phyloP scores from a whole-genome alignment of 306 rosid species.

The Vigna angularis region DNA sequence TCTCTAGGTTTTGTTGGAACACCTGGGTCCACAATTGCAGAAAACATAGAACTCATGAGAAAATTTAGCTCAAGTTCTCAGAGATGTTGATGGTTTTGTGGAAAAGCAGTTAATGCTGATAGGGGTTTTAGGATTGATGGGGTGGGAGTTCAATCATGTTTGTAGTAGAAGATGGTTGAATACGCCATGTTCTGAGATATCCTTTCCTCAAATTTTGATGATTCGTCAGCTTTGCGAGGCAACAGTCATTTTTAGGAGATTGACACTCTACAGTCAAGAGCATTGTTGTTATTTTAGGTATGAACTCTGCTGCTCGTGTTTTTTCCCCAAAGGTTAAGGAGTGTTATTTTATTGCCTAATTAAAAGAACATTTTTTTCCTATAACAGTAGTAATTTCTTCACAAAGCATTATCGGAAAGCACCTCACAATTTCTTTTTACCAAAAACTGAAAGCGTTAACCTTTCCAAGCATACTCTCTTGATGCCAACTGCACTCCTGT shows the following conservation, averaged over 20 bases:
- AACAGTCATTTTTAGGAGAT: slow-evolving; percentile 28
- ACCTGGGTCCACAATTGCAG: slow-evolving; percentile 85
- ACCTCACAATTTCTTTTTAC: neutral
- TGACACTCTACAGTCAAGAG: slow-evolving; percentile 18
- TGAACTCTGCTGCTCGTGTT: slow-evolving; percentile 1
- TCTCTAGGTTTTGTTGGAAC: slow-evolving; percentile 93
- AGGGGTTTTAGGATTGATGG: slow-evolving; percentile 4
- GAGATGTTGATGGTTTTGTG: slow-evolving; percentile 39
- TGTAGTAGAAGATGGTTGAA: slow-evolving; percentile 8
- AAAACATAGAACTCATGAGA: slow-evolving; percentile 76
- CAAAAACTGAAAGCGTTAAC: neutral
- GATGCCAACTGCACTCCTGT: neutral
- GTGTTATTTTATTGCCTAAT: neutral
- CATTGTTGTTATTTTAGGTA: slow-evolving; percentile 21
- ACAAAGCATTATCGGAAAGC: neutral
- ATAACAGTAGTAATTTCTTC: neutral
- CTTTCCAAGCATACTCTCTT: neutral
- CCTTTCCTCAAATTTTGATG: slow-evolving; percentile 8
- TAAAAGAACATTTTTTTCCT: neutral
- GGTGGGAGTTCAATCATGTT: neutral
- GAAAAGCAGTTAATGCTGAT: slow-evolving; percentile 8
- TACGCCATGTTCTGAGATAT: slow-evolving; percentile 6
- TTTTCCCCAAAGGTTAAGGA: slow-evolving; percentile 5
- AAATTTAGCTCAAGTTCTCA: slow-evolving; percentile 55
- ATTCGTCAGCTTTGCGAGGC: slow-evolving; percentile 27